Evolutionary conservation across 768 basidiomycete species (phyloP).

Genomic region (Suillus spraguei): DNA sequence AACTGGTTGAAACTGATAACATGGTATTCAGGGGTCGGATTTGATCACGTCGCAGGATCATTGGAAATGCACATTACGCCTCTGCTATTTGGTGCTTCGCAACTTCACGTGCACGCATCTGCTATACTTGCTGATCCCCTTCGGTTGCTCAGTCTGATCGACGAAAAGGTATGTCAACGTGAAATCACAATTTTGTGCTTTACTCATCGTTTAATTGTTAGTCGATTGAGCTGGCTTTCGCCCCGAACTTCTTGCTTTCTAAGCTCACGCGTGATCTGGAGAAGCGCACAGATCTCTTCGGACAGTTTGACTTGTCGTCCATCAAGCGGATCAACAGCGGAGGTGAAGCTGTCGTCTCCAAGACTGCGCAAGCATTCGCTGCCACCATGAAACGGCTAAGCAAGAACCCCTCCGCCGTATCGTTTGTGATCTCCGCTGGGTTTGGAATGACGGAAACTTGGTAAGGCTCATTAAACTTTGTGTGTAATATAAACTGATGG

Average conservation of each 20-base stretch:
- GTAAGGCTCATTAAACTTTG: conserved; percentile 17
- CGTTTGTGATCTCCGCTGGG: conserved; percentile 26
- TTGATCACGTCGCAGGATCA: conserved; percentile 48
- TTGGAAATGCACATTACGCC: conserved; percentile 45
- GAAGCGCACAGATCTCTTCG: conserved; percentile 25
- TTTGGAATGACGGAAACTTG: conserved; percentile 49
- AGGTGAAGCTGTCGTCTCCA: conserved; percentile 45
- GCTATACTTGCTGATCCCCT: conserved; percentile 28
- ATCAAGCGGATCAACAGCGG: conserved; percentile 42
- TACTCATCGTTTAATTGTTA: conserved; percentile 13
- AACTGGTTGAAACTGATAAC: background rate
- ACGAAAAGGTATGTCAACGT: conserved; percentile 34
- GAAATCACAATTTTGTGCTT: conserved; percentile 18
- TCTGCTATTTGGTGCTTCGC: conserved; percentile 32
- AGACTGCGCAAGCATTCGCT: conserved; percentile 40
- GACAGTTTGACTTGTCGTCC: conserved; percentile 35
- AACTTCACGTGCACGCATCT: conserved; percentile 26
- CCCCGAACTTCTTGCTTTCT: conserved; percentile 46
- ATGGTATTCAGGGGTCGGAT: conserved; percentile 38
- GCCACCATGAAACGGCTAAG: conserved; percentile 31
- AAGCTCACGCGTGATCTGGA: conserved; percentile 38
- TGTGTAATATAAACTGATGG: background rate
- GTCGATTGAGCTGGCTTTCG: conserved; percentile 35
- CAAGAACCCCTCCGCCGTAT: conserved; percentile 17
- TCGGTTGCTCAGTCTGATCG: conserved; percentile 33